Conservation (phyloP, 2,329 filamentous ascomycete species). For the Fusarium sp. region DNA sequence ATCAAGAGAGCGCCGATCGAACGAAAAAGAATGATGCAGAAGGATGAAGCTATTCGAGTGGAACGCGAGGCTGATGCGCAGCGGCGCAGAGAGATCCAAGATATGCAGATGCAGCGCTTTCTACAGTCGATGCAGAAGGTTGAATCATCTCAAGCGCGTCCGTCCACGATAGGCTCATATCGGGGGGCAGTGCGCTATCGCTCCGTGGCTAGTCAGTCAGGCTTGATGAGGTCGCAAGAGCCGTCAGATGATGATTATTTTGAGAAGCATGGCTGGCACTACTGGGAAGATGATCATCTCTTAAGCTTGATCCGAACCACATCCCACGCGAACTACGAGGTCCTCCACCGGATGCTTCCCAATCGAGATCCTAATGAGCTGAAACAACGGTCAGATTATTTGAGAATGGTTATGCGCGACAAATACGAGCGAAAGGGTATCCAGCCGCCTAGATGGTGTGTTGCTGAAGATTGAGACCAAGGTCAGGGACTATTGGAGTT, state of each 20-base stretch:
- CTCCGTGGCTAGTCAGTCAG: neutral
- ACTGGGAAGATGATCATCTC: constrained; percentile 41
- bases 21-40: neutral
- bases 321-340: constrained; percentile 10
- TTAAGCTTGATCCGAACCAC: constrained; percentile 35
- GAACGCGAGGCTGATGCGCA: constrained; percentile 2
- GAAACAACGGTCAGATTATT: constrained; percentile 21
- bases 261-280: constrained; percentile 37
- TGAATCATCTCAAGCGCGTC: neutral
- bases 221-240: neutral
- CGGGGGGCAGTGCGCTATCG: neutral
- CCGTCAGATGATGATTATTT: constrained; percentile 23
- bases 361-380: constrained; percentile 30
- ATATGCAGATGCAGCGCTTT: constrained; percentile 32
- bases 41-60: constrained; percentile 4
- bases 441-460: constrained; percentile 41
- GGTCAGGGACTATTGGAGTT: constrained; percentile 10
- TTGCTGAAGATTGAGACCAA: constrained; percentile 11
- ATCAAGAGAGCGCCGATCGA: neutral
- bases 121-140: constrained; percentile 24
- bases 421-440: constrained; percentile 27
- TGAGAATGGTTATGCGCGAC: constrained; percentile 30
- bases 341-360: constrained; percentile 24
- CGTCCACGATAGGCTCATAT: neutral
- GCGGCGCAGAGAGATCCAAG: neutral